Evolutionary conservation across 495 filamentous ascomycete species (phyloP).

Genomic region (Aspergillus egyptiacus): DNA sequence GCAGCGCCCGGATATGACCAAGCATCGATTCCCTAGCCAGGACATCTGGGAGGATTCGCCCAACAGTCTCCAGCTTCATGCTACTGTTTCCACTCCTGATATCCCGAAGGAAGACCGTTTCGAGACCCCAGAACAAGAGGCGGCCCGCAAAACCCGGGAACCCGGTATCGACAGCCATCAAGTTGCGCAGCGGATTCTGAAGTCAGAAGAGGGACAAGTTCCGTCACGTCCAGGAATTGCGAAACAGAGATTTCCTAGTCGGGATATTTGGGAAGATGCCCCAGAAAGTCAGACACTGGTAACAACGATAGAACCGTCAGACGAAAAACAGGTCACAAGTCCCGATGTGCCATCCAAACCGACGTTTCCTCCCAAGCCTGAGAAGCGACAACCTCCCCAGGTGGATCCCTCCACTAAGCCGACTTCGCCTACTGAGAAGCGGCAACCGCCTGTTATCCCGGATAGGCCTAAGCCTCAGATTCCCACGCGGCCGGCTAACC

Average conservation of each 20-base stretch:
- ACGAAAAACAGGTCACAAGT: slow-evolving; percentile 44
- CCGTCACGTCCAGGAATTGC: slow-evolving; percentile 42
- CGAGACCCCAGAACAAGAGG: slow-evolving; percentile 54
- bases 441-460: slow-evolving; percentile 52
- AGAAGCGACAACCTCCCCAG: slow-evolving; percentile 34
- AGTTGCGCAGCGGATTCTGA: slow-evolving; percentile 37
- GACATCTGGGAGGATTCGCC: slow-evolving; percentile 98
- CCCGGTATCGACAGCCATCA: slow-evolving; percentile 43
- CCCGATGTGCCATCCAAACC: slow-evolving; percentile 38
- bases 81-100: slow-evolving; percentile 81
- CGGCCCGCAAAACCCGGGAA: slow-evolving; percentile 42
- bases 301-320: slow-evolving; percentile 66
- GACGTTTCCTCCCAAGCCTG: slow-evolving; percentile 38
- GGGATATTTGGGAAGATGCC: slow-evolving; percentile 94
- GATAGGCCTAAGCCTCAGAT: slow-evolving; percentile 77
- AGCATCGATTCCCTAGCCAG: slow-evolving; percentile 82
- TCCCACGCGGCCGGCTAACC: slow-evolving; percentile 62
- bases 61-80: slow-evolving; percentile 72
- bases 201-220: slow-evolving; percentile 37
- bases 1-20: slow-evolving; percentile 52
- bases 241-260: slow-evolving; percentile 81
- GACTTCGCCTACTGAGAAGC: slow-evolving; percentile 40
- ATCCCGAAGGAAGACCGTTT: slow-evolving; percentile 34
- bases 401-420: slow-evolving; percentile 27
- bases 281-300: slow-evolving; percentile 76